Base-by-base conservation (phyloP, 345 rosid species). In the Arabidopsis suecica region DNA sequence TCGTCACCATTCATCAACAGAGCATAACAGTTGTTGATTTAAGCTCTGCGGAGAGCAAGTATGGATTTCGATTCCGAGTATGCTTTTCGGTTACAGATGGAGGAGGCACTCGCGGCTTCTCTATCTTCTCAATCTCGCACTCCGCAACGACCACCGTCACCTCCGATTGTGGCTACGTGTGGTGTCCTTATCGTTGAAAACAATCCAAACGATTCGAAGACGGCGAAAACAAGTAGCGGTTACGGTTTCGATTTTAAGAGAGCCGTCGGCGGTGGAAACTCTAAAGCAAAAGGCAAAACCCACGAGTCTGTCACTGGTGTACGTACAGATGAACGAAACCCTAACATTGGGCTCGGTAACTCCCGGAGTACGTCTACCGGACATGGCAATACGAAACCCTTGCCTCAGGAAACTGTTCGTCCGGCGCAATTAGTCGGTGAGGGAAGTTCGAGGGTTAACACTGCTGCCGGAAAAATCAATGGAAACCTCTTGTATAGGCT, bases 51-150 rank as follows among this genome's bases (percentile, higher is more conserved):
- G 63, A 16, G 63, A 36, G 25, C 10, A 61, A 47, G 11, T 8
- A 48, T 76, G 59, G 78, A 48, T 18, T 63, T 88, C 2, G 89
- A 88, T 58, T 70, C 62, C 18, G 86, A 85, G 7, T 78, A 75
- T 1, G 96, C 93, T 7, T 84, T 69, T 82, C 55, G 76, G 0
- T 83, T 86, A 69, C 93, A 86, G 78, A 69, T 84, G 82, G 56
- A 81, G 64, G 91, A 90, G 58, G 83, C 84, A 3, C 61, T 81
- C 0, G 28, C 64, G 65, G 86, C 88, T 16, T 84, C 91, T 8
- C 82, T 84, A 56, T 44, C 80, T 18, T 49, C 51, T 33, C 68
- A 3, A 54, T 56, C 25, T 48, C 41, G 42, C 25, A 22, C 75
- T 10, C 53, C 60, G 32, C 77, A 76, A 5, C 72, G 65, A 1